Evolutionary conservation across 768 basidiomycete species (phyloP).

Genomic region (Calocera cornea): DNA sequence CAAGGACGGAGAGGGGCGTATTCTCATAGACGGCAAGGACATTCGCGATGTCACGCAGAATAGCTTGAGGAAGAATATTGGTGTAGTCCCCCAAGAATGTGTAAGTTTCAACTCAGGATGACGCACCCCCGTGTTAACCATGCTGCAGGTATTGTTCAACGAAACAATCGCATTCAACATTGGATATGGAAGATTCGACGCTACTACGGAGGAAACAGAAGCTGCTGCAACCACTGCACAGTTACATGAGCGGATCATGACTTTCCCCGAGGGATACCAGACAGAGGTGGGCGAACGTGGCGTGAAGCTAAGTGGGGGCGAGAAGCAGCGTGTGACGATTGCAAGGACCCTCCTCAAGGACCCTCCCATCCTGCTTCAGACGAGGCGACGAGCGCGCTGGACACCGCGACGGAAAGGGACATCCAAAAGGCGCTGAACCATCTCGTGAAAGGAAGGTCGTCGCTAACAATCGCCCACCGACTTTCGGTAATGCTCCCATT

Average conservation of each 20-base stretch:
- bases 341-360: conserved; percentile 78
- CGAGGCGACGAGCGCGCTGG: conserved; percentile 70
- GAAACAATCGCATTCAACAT: conserved; percentile 18
- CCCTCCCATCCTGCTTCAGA: conserved; percentile 60
- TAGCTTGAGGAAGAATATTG: conserved; percentile 66
- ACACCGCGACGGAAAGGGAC: conserved; percentile 80
- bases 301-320: conserved; percentile 73
- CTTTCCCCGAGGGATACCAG: conserved; percentile 73
- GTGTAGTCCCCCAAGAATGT: conserved; percentile 80
- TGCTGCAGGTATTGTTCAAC: conserved; percentile 13
- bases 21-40: conserved; percentile 74
- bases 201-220: conserved; percentile 60
- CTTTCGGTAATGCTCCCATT: conserved; percentile 37
- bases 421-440: conserved; percentile 77
- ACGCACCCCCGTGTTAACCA: conserved; percentile 25
- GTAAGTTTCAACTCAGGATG: conserved; percentile 49
- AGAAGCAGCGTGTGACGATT: conserved; percentile 82
- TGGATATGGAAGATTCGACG: conserved; percentile 65
- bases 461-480: conserved; percentile 67
- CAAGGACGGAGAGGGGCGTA: conserved; percentile 59
- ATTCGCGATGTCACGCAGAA: conserved; percentile 76
- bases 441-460: conserved; percentile 57
- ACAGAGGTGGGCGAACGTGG: conserved; percentile 85
- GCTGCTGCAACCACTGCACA: conserved; percentile 67
- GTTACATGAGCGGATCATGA: conserved; percentile 73